Conservation (phyloP, 371 early-diverging fungal species). For the Mucor racemosus region DNA sequence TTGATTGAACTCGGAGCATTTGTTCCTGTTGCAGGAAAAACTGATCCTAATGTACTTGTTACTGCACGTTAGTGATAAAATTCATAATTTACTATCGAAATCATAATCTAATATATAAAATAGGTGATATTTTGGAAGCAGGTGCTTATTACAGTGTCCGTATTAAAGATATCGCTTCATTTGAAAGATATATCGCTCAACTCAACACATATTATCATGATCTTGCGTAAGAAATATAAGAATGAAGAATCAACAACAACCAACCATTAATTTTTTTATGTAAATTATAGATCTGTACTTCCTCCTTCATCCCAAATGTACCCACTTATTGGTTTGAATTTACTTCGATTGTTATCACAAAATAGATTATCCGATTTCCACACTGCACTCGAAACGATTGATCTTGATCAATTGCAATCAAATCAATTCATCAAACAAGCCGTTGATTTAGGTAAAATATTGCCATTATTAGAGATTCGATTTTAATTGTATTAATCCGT, state of each 20-base stretch:
- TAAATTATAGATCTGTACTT: slow-evolving; percentile 49
- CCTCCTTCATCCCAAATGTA: slow-evolving; percentile 86
- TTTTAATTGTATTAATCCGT: not conserved
- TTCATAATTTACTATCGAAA: not conserved
- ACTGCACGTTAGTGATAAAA: slow-evolving; percentile 65
- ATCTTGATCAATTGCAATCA: slow-evolving; percentile 76
- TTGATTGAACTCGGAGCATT: slow-evolving; percentile 77
- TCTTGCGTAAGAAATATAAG: slow-evolving; percentile 58
- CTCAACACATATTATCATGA: slow-evolving; percentile 90
- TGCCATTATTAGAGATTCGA: not conserved
- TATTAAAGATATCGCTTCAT: slow-evolving; percentile 83
- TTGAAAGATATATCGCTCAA: slow-evolving; percentile 95
- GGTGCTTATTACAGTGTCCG: slow-evolving; percentile 90
- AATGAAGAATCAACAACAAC: not conserved
- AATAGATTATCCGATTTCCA: slow-evolving; percentile 96
- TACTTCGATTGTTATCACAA: slow-evolving; percentile 90
- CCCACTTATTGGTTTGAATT: slow-evolving; percentile 88
- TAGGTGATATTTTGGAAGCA: slow-evolving; percentile 90
- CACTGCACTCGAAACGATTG: slow-evolving; percentile 89
- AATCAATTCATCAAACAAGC: slow-evolving; percentile 91
- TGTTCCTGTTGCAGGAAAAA: slow-evolving; percentile 62
- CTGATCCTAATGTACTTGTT: slow-evolving; percentile 67
- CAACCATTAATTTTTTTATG: not conserved
- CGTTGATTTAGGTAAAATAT: slow-evolving; percentile 68
- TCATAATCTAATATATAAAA: not conserved